Evolutionary conservation across 306 rosid genomes (phyloP), one percentile per base, ranked within the genome.

Genomic region (Senna siamea): DNA sequence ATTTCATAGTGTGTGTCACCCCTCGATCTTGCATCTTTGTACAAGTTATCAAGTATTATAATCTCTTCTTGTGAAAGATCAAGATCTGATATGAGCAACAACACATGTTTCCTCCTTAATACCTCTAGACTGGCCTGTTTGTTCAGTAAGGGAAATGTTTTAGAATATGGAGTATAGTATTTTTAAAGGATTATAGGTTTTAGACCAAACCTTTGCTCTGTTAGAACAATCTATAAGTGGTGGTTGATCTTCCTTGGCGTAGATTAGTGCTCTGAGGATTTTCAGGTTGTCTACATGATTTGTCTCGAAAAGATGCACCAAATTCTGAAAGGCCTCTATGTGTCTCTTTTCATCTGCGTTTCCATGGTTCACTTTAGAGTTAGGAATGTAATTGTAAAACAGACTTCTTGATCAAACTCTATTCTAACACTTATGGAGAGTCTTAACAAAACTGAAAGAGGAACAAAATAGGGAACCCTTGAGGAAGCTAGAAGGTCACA

Each of bases 1-100:
- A 91, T 72, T 76, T 87, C 93, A 22, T 91, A 93, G 58, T 79
- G 75, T 26, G 67, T 23, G 1, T 82, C 87, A 7, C 67, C 54
- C 62, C 88, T 84, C 0, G 14, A 28, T 59, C 30, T 61, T 44
- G 89, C 79, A 26, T 82, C 83, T 52, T 57, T 80, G 72, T 81
- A 84, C 72, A 86, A 34, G 26, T 58, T 75, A 14, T 81, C 85
- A 2, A 93, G 93, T 54, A 93, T 18, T 64, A 66, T 1, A 22
- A 91, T 74, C 83, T 93, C 97, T 69, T 93, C 97, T 8, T 68
- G 79, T 66, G 89, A 61, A 65, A 93, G 66, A 71, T 87, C 89
- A 22, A 91, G 94, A 70, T 89, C 95, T 6, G 96, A 88, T 76
- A 94, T 86, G 2, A 94, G 81, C 51, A 93, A 92, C 43, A 93